Percentiles rank a stretch among this genome's conserved stretches.
These are phyloP conservation scores for Diaporthe caulivora DNA, from an alignment of 2,329 filamentous ascomycete species.

Conservation along the genomic window DNA sequence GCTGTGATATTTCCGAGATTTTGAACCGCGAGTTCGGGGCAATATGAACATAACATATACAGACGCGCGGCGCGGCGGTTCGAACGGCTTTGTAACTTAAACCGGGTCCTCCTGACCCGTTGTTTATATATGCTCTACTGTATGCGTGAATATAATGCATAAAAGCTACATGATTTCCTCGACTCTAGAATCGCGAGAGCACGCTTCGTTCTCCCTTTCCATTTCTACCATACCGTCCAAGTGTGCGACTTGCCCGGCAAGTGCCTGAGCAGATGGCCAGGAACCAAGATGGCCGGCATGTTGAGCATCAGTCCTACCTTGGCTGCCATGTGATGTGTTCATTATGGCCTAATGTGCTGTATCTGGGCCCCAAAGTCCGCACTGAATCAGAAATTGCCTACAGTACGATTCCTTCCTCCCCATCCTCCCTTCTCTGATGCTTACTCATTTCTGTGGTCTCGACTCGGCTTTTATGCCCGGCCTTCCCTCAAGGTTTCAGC, in stretches of 20 bases:
- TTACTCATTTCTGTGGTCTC: not conserved
- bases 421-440: not conserved
- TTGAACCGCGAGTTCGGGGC: constrained; percentile 53
- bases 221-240: not conserved
- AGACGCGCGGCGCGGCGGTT: not conserved
- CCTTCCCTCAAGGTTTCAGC: not conserved
- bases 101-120: not conserved
- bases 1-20: constrained; percentile 64
- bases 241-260: not conserved
- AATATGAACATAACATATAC: constrained; percentile 35
- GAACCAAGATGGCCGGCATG: not conserved
- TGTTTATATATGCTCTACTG: constrained; percentile 18
- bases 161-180: not conserved
- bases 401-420: no score
- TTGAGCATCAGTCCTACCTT: not conserved
- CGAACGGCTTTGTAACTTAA: not conserved
- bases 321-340: not conserved
- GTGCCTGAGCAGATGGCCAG: not conserved
- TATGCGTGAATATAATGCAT: constrained; percentile 15
- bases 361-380: not conserved
- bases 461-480: not conserved
- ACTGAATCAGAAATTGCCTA: not conserved
- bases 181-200: not conserved
- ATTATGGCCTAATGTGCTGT: not conserved
- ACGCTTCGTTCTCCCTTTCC: not conserved